Evolutionary conservation across 2,329 filamentous ascomycete species (phyloP).

Genomic region (Cordyceps farinosa): DNA sequence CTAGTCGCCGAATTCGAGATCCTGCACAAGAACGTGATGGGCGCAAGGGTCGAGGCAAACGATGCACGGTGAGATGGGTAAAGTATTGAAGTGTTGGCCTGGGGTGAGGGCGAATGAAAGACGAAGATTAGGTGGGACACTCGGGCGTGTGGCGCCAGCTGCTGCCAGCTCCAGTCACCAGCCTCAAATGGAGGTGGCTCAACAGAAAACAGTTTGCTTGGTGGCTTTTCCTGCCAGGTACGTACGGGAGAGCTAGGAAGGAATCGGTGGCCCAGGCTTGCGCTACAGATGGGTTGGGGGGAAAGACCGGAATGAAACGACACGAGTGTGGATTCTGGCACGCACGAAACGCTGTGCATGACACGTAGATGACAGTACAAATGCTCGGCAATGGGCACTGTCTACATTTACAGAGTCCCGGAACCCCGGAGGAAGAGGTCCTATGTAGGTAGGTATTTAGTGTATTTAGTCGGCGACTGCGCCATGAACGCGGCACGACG

Average conservation of each 20-base stretch:
- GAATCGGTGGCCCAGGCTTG: not conserved
- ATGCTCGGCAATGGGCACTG: not conserved
- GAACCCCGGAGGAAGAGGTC: not conserved
- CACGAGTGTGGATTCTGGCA: not conserved
- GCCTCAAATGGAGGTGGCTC: slow-evolving; percentile 4
- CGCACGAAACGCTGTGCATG: not conserved
- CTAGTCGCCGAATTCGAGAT: not conserved
- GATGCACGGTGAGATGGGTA: slow-evolving; percentile 6
- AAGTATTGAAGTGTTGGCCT: slow-evolving; percentile 6
- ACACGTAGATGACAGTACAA: not conserved
- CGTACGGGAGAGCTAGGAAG: not conserved
- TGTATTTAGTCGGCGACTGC: slow-evolving; percentile 3
- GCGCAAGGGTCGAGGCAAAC: not conserved
- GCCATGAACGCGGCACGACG: not conserved
- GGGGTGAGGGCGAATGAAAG: slow-evolving; percentile 1
- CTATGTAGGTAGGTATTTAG: not conserved
- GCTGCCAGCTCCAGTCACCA: not conserved
- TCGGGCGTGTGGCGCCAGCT: slow-evolving; percentile 3
- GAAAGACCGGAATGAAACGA: slow-evolving; percentile 2
- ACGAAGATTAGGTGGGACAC: slow-evolving; percentile 15
- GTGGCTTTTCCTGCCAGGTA: not conserved
- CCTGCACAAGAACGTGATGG: not conserved
- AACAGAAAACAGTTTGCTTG: not conserved
- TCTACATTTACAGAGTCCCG: not conserved
- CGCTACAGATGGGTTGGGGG: not conserved